Evolutionary conservation across 2,329 filamentous ascomycete genomes (phyloP).

Genomic region (Pyricularia pennisetigena): DNA sequence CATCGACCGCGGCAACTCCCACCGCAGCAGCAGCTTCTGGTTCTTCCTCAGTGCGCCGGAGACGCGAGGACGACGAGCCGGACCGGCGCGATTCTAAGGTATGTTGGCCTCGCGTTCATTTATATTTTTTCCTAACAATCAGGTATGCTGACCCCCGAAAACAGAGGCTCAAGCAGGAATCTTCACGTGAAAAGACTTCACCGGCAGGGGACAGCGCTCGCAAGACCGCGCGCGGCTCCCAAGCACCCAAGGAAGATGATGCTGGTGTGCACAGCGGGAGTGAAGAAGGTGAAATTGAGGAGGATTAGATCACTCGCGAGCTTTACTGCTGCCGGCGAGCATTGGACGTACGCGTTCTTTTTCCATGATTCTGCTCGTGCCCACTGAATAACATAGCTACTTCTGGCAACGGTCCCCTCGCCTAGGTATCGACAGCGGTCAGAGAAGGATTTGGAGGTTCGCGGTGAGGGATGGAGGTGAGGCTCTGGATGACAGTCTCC

Average conservation of each 20-base stretch:
- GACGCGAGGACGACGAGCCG: conserved; percentile 65
- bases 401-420: neutral
- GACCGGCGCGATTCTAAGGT: conserved; percentile 62
- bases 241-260: conserved; percentile 37
- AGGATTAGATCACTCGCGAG: conserved; percentile 41
- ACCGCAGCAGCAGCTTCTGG: conserved; percentile 33
- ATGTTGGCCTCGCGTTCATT: conserved; percentile 12
- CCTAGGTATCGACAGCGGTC: neutral
- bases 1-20: conserved; percentile 18
- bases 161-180: conserved; percentile 34
- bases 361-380: neutral
- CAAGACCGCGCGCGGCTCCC: conserved; percentile 28
- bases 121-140: neutral
- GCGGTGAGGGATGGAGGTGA: neutral
- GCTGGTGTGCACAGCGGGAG: conserved; percentile 70
- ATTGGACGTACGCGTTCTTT: conserved; percentile 1
- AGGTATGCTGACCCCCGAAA: conserved; percentile 16
- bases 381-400: neutral
- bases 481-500: conserved; percentile 1
- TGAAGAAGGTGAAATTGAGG: conserved; percentile 97
- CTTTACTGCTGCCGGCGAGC: neutral
- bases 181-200: conserved; percentile 15
- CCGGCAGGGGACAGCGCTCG: conserved; percentile 11
- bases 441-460: neutral
- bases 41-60: conserved; percentile 50